A percentile compares a stretch with the other conserved stretches of the same genome.
Evolutionary conservation across 768 basidiomycete species (phyloP).

Genomic region (Hericium coralloides): DNA sequence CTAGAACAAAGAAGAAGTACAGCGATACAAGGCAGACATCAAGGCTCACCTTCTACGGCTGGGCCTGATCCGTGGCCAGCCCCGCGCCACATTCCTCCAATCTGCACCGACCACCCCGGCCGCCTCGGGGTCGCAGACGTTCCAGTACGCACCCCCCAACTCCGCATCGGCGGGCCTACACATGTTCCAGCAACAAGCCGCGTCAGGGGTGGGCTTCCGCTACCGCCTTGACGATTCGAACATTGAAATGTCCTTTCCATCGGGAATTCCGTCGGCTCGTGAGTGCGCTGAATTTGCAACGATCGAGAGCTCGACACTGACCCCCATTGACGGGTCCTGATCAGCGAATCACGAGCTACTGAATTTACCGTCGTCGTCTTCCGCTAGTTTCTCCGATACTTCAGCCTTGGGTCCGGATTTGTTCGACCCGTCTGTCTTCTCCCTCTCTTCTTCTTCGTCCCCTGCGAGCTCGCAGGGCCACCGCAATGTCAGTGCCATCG

Average conservation of each 20-base stretch:
- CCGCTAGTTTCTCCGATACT: background rate
- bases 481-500: no score
- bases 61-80: conserved; percentile 78
- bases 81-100: conserved; percentile 44
- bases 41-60: conserved; percentile 71
- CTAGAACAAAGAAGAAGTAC: conserved; percentile 77
- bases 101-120: conserved; percentile 20
- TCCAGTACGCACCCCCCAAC: background rate
- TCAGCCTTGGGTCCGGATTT: background rate
- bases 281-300: background rate
- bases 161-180: background rate
- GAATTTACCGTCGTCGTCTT: background rate
- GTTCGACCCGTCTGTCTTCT: background rate
- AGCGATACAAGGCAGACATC: conserved; percentile 76
- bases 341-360: background rate
- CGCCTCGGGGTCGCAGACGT: background rate
- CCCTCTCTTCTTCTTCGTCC: background rate
- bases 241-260: conserved; percentile 8
- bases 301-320: conserved; percentile 6
- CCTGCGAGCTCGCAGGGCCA: background rate
- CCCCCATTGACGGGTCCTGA: conserved; percentile 4
- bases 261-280: conserved; percentile 5
- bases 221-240: conserved; percentile 7
- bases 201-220: conserved; percentile 6
- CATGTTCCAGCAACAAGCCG: background rate